Percentiles rank a stretch among this genome's conserved stretches.
Conservation (phyloP, 208 protist species). For the Herpetomonas samuelpessoai region DNA sequence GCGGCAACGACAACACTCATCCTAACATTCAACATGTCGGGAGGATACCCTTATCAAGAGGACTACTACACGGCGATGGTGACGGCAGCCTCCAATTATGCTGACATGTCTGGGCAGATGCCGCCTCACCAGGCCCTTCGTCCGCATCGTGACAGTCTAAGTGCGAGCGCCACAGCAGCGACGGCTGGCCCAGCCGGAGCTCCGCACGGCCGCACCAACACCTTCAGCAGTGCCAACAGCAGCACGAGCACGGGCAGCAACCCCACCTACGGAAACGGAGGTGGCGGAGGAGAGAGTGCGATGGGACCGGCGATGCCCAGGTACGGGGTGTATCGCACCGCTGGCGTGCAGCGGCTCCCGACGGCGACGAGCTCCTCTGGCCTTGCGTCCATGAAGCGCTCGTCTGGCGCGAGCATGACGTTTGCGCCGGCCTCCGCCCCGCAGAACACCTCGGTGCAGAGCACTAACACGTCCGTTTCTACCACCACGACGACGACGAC, state of each 20-base stretch:
- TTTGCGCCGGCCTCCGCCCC: not conserved
- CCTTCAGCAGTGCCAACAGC: constrained; percentile 15
- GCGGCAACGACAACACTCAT: not conserved
- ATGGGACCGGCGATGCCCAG: no score
- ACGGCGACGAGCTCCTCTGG: no score
- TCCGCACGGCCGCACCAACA: constrained; percentile 20
- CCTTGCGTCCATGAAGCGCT: not conserved
- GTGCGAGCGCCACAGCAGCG: constrained; percentile 2
- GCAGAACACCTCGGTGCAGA: not conserved
- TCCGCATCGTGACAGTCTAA: no score
- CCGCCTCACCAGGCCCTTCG: no score
- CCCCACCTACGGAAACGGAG: no score
- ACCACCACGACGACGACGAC: not conserved
- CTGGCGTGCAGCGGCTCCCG: no score
- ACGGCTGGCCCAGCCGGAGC: constrained; percentile 1
- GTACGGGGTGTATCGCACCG: no score
- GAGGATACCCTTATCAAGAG: not conserved
- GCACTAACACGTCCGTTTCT: not conserved
- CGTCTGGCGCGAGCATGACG: constrained; percentile 1
- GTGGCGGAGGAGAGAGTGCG: no score
- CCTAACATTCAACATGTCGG: not conserved
- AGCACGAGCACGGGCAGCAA: constrained; percentile 7
- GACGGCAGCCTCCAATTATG: constrained; percentile 40
- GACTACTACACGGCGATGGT: constrained; percentile 62
- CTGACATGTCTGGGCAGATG: constrained; percentile 7